A percentile compares a stretch with the other conserved stretches of the same genome.
Evolutionary conservation across 2,329 filamentous ascomycete species (phyloP).

Genomic region (Xylariaceae sp.): DNA sequence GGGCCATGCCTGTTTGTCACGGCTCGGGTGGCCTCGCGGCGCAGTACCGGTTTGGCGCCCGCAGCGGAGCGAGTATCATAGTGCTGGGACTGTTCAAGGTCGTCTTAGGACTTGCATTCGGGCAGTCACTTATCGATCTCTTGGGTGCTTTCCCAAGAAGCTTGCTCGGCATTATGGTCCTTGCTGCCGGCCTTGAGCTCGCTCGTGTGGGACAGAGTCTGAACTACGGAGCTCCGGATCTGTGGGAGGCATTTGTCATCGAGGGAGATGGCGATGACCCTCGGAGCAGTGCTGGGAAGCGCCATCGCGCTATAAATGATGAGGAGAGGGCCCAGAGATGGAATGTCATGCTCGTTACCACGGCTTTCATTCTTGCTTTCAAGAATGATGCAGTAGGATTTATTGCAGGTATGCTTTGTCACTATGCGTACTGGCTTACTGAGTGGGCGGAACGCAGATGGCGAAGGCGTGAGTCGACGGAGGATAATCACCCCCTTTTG

Average conservation of each 20-base stretch:
- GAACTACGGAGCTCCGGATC: constrained; percentile 64
- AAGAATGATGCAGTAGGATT: constrained; percentile 90
- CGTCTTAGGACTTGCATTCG: constrained; percentile 69
- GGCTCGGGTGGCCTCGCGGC: constrained; percentile 87
- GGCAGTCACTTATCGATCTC: constrained; percentile 67
- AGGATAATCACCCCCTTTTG: constrained; percentile 32
- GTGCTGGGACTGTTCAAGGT: constrained; percentile 75
- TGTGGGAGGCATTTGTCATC: constrained; percentile 38
- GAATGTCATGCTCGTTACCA: constrained; percentile 87
- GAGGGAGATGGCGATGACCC: constrained; percentile 35
- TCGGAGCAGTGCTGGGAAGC: constrained; percentile 27
- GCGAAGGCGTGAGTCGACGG: constrained; percentile 21
- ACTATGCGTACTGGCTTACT: constrained; percentile 58
- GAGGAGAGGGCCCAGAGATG: constrained; percentile 71
- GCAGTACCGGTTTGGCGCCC: constrained; percentile 86
- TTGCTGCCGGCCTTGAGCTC: constrained; percentile 84
- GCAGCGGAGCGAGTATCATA: constrained; percentile 80
- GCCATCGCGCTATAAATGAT: constrained; percentile 54
- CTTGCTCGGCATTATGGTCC: constrained; percentile 80
- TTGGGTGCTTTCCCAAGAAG: constrained; percentile 70
- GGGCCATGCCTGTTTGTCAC: constrained; percentile 88
- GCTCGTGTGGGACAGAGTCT: constrained; percentile 80
- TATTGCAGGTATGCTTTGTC: constrained; percentile 73
- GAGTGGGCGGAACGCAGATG: constrained; percentile 35
- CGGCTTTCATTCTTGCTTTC: constrained; percentile 77